These are phyloP conservation scores for Metschnikowia gelsemii DNA, from an alignment of 805 yeast genomes.

Conservation along the genomic window DNA sequence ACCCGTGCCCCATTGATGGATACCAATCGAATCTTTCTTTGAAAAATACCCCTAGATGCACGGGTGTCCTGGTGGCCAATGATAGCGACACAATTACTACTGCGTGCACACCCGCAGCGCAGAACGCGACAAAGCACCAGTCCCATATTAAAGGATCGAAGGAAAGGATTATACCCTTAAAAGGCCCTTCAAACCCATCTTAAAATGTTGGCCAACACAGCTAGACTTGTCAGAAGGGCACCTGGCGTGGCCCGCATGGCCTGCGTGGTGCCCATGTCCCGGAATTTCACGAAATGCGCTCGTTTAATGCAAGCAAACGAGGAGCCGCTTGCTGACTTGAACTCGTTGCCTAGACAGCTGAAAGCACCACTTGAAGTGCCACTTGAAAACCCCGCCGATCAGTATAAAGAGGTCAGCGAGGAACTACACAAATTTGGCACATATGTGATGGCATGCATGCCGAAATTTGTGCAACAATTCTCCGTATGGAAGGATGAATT, in stretches of 20 bases:
- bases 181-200: too few relatives aligned
- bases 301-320: constrained; percentile 21
- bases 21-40: too few relatives aligned
- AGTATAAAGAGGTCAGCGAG: constrained; percentile 62
- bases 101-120: constrained; percentile 18
- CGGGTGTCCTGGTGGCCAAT: constrained; percentile 18
- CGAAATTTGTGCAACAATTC: constrained; percentile 79
- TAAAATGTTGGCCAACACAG: constrained; percentile 19
- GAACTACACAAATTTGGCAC: constrained; percentile 80
- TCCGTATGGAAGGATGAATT: constrained; percentile 91
- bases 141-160: background rate
- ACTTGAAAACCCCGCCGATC: constrained; percentile 74
- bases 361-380: constrained; percentile 42
- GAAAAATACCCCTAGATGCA: background rate
- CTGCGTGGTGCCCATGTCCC: constrained; percentile 5
- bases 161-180: too few relatives aligned
- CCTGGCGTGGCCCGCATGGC: constrained; percentile 9
- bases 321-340: constrained; percentile 33
- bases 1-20: too few relatives aligned
- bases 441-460: constrained; percentile 73
- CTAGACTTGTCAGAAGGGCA: constrained; percentile 16
- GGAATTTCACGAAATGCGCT: constrained; percentile 8
- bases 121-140: background rate
- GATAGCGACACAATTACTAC: constrained; percentile 19
- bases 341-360: constrained; percentile 39